These are phyloP conservation scores for Ulota crispa DNA, from an alignment of 225 moss, liverwort and hornwort genomes.

Conservation along the genomic window DNA sequence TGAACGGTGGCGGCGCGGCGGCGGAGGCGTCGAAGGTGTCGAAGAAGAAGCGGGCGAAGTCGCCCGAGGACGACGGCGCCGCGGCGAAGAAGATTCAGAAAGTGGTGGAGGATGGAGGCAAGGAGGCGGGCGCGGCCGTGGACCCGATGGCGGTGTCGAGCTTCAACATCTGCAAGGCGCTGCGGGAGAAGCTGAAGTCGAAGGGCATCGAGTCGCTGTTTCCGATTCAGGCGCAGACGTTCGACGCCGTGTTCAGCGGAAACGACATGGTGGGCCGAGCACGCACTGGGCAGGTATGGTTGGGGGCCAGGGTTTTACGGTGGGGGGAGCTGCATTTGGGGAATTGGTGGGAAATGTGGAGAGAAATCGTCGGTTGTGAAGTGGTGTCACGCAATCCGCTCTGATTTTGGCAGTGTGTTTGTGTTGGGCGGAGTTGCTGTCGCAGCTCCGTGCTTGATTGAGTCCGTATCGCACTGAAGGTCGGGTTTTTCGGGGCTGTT, in stretches of 20 bases:
- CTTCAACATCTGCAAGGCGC: slow-evolving; percentile 68
- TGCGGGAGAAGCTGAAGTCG: slow-evolving; percentile 73
- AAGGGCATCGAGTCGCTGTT: slow-evolving; percentile 89
- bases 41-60: slow-evolving; percentile 55
- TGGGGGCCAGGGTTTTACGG: neutral
- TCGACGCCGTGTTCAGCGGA: slow-evolving; percentile 77
- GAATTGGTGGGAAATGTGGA: neutral
- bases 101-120: slow-evolving; percentile 44
- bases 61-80: slow-evolving; percentile 35
- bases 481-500: neutral
- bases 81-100: slow-evolving; percentile 66
- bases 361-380: neutral
- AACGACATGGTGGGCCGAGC: slow-evolving; percentile 90
- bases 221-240: slow-evolving; percentile 85
- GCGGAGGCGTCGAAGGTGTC: slow-evolving; percentile 24
- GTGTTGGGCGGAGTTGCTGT: neutral
- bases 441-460: neutral
- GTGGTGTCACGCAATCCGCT: neutral
- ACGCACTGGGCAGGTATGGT: slow-evolving; percentile 79
- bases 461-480: neutral
- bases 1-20: slow-evolving; percentile 19
- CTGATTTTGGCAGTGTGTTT: neutral
- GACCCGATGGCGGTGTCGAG: slow-evolving; percentile 70
- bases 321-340: neutral
- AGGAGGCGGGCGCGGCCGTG: slow-evolving; percentile 41